A percentile compares a stretch with the other conserved stretches of the same genome.
Conservation (phyloP, 768 basidiomycete genomes). For the Boletus sp. region DNA sequence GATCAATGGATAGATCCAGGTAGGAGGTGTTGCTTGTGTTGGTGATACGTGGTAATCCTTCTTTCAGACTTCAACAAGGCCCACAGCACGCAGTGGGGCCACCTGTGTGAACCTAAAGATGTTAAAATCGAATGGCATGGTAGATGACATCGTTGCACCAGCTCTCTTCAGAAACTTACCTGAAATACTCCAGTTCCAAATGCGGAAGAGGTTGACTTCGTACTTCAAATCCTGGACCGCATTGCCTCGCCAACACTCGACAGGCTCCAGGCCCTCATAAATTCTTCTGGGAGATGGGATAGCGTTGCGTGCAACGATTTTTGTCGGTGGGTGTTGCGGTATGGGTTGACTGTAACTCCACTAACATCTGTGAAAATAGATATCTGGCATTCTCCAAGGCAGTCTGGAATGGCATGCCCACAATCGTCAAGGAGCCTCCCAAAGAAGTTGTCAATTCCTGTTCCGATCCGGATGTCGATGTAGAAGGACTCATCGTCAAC, state of each 20-base stretch:
- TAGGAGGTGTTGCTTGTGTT: slow-evolving; percentile 31
- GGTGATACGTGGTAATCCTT: slow-evolving; percentile 3
- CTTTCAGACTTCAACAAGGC: slow-evolving; percentile 55
- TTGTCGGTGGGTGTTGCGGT: slow-evolving; percentile 57
- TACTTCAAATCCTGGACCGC: slow-evolving; percentile 69
- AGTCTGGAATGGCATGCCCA: slow-evolving; percentile 75
- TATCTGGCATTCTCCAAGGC: slow-evolving; percentile 69
- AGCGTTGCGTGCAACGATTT: slow-evolving; percentile 71
- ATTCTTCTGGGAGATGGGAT: slow-evolving; percentile 55
- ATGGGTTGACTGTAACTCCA: neutral
- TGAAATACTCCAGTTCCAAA: slow-evolving; percentile 37
- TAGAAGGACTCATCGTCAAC: slow-evolving; percentile 65
- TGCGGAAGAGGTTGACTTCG: slow-evolving; percentile 69
- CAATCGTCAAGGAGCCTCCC: slow-evolving; percentile 54
- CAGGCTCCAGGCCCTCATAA: slow-evolving; percentile 62
- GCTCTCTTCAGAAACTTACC: slow-evolving; percentile 11
- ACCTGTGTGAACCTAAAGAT: slow-evolving; percentile 70
- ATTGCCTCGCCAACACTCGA: slow-evolving; percentile 65
- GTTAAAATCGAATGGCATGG: slow-evolving; percentile 89
- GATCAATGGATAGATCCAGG: slow-evolving; percentile 77
- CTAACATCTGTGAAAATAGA: slow-evolving; percentile 32
- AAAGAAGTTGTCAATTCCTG: slow-evolving; percentile 59
- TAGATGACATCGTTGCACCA: slow-evolving; percentile 23
- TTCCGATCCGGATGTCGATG: slow-evolving; percentile 58
- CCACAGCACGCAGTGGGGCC: slow-evolving; percentile 76